Evolutionary conservation across 805 yeast genomes (phyloP), one percentile per base, ranked within the genome.

Genomic region (Zygoascus biomembranicola): DNA sequence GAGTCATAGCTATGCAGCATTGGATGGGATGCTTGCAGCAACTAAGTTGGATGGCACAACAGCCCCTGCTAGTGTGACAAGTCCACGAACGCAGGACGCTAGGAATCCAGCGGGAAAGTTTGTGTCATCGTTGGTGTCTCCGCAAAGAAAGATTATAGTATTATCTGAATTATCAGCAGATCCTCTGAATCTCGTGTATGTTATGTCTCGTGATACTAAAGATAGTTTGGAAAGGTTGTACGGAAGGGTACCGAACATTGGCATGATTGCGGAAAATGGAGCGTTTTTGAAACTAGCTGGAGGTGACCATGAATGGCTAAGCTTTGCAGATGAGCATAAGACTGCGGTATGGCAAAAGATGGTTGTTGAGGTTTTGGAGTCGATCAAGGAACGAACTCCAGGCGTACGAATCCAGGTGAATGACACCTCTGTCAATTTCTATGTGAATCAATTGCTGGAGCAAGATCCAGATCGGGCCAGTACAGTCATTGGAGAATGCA

Each of bases 221-320:
- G 68, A 75, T 1, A 87, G 83, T 43, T 69, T 90, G 63, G 87
- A 85, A 56, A 74, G 87, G 52, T 70, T 81, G 51, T 90, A 84
- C 69, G 75, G 84, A 18, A 77, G 88, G 59, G 76, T 81, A 3
- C 80, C 85, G 1, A 79, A 80, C 43, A 63, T 90, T 32, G 97
- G 97, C 0, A 72, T 92, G 51, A 82, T 92, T 57, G 95, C 97
- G 1, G 98, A 90, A 67, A 84, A 85, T 64, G 98, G 98, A 39
- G 95, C 89, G 0, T 88, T 78, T 62, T 75, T 92, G 35, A 82
- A 69, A 26, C 61, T 61, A 8, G 55, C 52, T 14, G 53, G 47
- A 20, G 68, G 73, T 11, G 55, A 48, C 28, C 68, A 73, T 14
- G 68, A 73, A 11, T 88, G 95, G 95, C 69, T 77, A 48, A 75